Base-by-base conservation (phyloP, 352 stramenopile species). In the Globisporangium middletonii region DNA sequence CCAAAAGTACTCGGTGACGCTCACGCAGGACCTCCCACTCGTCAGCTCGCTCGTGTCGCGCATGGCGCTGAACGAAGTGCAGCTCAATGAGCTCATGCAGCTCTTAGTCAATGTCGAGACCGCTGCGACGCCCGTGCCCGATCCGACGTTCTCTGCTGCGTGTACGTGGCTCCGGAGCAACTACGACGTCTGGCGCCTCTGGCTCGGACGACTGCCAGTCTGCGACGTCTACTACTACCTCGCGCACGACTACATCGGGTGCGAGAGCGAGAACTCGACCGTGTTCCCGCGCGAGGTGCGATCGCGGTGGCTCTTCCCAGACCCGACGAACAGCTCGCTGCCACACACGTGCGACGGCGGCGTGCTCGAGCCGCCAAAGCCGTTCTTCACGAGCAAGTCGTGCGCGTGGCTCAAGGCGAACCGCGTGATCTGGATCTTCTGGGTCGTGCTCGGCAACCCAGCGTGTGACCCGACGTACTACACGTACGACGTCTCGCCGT, bases 311-410 rank as follows among this genome's bases (percentile, higher is more conserved):
- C 54, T 48, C 23, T 42, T 59, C 23, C 73, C 75, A 2, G 41
- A 67, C 47, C 72, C 73, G 0, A 60, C 65, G 16, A 69, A 83
- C 43, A n/a, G 48, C 0, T 71, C 62, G 0, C n/a, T 72, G 15
- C 75, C 72, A 4, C 80, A 79, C 42, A 66, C 68, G 35, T 85
- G 72, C 37, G 68, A 85, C n/a, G 66, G 66, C 4, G 67, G 64
- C 0, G 43, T 72, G 16, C 47, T 26, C 27, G 59, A 7, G 49
- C 49, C 75, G 4, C 70, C 72, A 4, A 26, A 37, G 3, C 64
- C 64, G 18, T 42, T 81, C 15, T 43, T 55, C 45, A 79, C 65
- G 18, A 83, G 70, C 51, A 60, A 59, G 5, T 72, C 70, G 4
- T 85, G 75, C 33, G 53, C 46, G 3, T 85, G 75, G 71, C 63